A percentile compares a stretch with the other conserved stretches of the same genome.
phyloP scores from a whole-genome alignment of 2,329 filamentous ascomycete genomes.

The Ophiosphaerella korrae region DNA sequence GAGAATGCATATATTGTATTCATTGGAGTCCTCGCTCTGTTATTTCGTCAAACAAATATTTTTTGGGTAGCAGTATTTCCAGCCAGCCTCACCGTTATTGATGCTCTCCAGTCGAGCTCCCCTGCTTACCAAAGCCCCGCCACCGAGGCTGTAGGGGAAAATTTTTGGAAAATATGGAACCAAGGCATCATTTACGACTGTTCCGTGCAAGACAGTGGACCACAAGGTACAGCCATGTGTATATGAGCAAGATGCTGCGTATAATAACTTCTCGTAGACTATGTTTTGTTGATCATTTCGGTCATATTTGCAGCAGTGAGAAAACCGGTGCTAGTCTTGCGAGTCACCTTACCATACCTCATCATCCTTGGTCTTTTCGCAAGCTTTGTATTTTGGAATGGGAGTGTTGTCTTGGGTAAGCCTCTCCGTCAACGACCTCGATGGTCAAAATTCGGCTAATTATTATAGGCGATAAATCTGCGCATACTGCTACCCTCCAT shows the following conservation, averaged over 20 bases:
- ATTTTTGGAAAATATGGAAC: constrained; percentile 28
- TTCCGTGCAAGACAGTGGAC: constrained; percentile 25
- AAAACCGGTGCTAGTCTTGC: constrained; percentile 48
- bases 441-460: constrained; percentile 12
- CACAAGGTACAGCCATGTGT: constrained; percentile 24
- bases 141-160: constrained; percentile 1
- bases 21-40: constrained; percentile 69
- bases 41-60: constrained; percentile 92
- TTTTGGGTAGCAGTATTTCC: constrained; percentile 90
- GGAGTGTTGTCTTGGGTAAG: constrained; percentile 85
- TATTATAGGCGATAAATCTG: constrained; percentile 80
- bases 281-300: constrained; percentile 57
- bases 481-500: constrained; percentile 88
- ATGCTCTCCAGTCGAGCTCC: constrained; percentile 28
- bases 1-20: constrained; percentile 43
- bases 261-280: constrained; percentile 24
- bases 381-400: constrained; percentile 82
- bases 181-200: constrained; percentile 28
- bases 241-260: not conserved
- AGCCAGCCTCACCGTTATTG: constrained; percentile 56
- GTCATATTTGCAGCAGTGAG: constrained; percentile 63
- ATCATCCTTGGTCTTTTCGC: constrained; percentile 70
- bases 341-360: constrained; percentile 58
- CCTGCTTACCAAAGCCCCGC: not conserved
- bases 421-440: not conserved